These are phyloP conservation scores for Aspergillus ochraceus DNA, from an alignment of 2,329 filamentous ascomycete species.

Conservation along the genomic window DNA sequence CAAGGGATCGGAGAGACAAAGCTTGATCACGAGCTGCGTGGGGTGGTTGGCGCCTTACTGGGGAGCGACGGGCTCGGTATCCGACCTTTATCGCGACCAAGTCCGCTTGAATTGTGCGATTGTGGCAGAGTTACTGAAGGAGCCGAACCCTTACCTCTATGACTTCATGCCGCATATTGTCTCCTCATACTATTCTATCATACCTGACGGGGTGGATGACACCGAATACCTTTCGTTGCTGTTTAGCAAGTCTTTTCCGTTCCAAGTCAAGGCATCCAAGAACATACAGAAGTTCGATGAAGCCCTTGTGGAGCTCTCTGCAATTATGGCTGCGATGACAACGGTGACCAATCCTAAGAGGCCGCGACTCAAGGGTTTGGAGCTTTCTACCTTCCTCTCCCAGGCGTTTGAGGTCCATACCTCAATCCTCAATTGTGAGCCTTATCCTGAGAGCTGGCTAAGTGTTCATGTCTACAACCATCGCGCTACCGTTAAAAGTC, in stretches of 20 bases:
- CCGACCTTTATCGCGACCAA: constrained; percentile 87
- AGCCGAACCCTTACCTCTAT: constrained; percentile 77
- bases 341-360: constrained; percentile 73
- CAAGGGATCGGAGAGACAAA: constrained; percentile 70
- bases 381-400: constrained; percentile 72
- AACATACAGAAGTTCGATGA: constrained; percentile 73
- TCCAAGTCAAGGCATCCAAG: constrained; percentile 69
- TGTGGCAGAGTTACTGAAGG: constrained; percentile 77
- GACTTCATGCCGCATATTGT: constrained; percentile 90
- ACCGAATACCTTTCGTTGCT: constrained; percentile 73
- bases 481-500: constrained; percentile 79
- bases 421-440: constrained; percentile 84
- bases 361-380: constrained; percentile 73
- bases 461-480: constrained; percentile 93
- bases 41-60: constrained; percentile 93
- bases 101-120: constrained; percentile 92
- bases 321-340: constrained; percentile 79
- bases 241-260: constrained; percentile 88
- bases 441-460: constrained; percentile 86
- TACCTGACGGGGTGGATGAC: constrained; percentile 60
- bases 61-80: constrained; percentile 72
- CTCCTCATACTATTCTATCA: constrained; percentile 80
- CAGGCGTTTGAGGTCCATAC: constrained; percentile 81
- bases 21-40: constrained; percentile 76
- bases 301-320: constrained; percentile 81